Base-by-base conservation (phyloP, 805 yeast genomes). In the Hanseniaspora meyeri region DNA sequence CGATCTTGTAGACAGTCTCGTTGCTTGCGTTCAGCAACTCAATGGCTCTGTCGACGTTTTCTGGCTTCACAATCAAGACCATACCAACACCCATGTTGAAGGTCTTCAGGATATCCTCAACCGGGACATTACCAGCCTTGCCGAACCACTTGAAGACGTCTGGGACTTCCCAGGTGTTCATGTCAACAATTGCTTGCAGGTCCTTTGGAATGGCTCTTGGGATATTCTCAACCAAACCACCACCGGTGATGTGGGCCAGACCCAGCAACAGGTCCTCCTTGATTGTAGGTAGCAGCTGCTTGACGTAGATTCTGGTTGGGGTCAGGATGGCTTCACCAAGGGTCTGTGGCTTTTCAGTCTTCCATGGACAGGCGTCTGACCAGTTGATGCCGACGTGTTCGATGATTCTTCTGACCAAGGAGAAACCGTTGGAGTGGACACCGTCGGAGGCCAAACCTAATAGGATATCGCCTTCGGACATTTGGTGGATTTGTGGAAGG, bases 201-300 rank as follows among this genome's bases (percentile, higher is more conserved):
- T 80, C 70, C 58, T 79, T 72, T 58, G 98, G 98, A 60, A 93
- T 75, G 19, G 95, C 93, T 68, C 99, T 81, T 55, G 99, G 99
- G 58, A 91, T 82, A 70, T 93, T 93, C 71, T 93, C 99, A 32
- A 93, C 83, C 55, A 93, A 76, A 54, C 99, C 99, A 69, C 99
- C 99, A 60, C 99, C 99, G 27, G 99, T 93, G 65, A 93, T 93
- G 66, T 93, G 95, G 2, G 98, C 96, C 66, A 93, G 77, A 58
- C 97, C 99, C 57, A 89, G 75, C 49, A 91, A 67, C 57, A 85
- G 72, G 37, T 77, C 82, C 64, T 84, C 75, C 63, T 77, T 78
- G 60, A 90, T 77, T 1, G 87, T 80, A 49, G 85, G 85, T 60
- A 93, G 76, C 58, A 95, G 71, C 64, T 90, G 95, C 70, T 87